Conservation (phyloP, 257 asterid genomes). For the Penstemon newberryi region DNA sequence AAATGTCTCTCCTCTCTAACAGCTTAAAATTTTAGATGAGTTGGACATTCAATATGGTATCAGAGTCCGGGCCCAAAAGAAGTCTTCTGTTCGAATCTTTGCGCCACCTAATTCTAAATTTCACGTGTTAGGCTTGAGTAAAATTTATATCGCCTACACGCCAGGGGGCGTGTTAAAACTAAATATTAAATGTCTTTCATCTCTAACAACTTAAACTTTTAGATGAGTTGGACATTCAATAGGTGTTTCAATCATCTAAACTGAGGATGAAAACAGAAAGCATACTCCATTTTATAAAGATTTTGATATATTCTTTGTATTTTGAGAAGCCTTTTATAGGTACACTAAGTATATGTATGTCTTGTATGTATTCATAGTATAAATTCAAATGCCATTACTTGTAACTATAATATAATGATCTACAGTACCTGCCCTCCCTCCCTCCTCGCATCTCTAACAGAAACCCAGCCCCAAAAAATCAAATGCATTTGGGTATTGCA, state of each 20-base stretch:
- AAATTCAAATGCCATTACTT: neutral
- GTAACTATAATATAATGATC: neutral
- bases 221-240: no score
- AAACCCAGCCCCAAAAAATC: slow-evolving; percentile 19
- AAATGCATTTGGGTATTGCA: slow-evolving; percentile 12
- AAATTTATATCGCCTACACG: no score
- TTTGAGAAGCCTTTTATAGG: slow-evolving; percentile 10
- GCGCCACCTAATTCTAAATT: no score
- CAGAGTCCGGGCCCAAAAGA: no score
- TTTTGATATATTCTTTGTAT: slow-evolving; percentile 20
- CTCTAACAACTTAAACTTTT: no score
- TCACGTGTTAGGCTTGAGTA: no score
- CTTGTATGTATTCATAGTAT: neutral
- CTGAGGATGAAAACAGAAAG: slow-evolving; percentile 7
- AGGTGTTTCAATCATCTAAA: slow-evolving; percentile 22
- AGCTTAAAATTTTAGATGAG: no score
- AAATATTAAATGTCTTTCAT: no score
- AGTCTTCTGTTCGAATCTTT: no score
- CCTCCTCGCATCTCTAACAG: slow-evolving; percentile 5
- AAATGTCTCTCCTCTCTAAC: no score
- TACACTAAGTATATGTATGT: neutral
- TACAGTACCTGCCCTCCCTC: neutral
- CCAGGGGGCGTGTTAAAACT: no score
- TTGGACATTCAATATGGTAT: no score
- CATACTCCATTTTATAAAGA: slow-evolving; percentile 1